Base-by-base conservation (phyloP, 2,329 filamentous ascomycete species). In the Oidium heveae region DNA sequence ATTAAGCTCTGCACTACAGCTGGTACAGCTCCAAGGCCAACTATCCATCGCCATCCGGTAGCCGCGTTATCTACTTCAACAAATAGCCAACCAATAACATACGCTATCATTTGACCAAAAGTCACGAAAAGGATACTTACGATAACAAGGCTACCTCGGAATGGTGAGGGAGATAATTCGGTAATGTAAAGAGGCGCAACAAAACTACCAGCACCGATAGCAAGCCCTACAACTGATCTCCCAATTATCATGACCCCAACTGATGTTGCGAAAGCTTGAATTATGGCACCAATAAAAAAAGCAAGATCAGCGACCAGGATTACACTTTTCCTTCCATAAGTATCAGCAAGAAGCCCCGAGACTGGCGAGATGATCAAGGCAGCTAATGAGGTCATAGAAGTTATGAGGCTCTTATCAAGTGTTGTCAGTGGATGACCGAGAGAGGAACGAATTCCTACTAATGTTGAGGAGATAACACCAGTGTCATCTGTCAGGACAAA, bases 101-200 rank as follows among this genome's bases (percentile, higher is more conserved):
- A 95, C 1, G 89, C 88, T 20, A 93, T 76, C 1, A 94, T 84
- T 68, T 95, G 88, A 0, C 89, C 89, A 12, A 84, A 71, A 0
- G 88, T 94, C 55, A 95, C 82, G 60, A 93, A 87, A 22, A 95
- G 69, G 28, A 82, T 79, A 56, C 86, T 81, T 55, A 91, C 76
- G 0, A 86, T 93, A 4, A 95, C 83, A 43, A 96, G 70, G 43
- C 84, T 71, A 15, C 89, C 89, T 55, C 89, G 72, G 57, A 84
- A 77, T 22, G 77, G 73, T 1, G 84, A 77, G 0, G 89, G 88
- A 3, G 85, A 80, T 13, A 94, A 71, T 67, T 96, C 89, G 9
- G 84, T 82, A 57, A 95, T 89, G 68, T 94, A 94, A 61, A 95
- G 67, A 49, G 88, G 88, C 33, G 86, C 82, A 4, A 93, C 84